These are phyloP conservation scores for Fusarium camptoceras DNA, from an alignment of 2,329 filamentous ascomycete species.

Conservation along the genomic window DNA sequence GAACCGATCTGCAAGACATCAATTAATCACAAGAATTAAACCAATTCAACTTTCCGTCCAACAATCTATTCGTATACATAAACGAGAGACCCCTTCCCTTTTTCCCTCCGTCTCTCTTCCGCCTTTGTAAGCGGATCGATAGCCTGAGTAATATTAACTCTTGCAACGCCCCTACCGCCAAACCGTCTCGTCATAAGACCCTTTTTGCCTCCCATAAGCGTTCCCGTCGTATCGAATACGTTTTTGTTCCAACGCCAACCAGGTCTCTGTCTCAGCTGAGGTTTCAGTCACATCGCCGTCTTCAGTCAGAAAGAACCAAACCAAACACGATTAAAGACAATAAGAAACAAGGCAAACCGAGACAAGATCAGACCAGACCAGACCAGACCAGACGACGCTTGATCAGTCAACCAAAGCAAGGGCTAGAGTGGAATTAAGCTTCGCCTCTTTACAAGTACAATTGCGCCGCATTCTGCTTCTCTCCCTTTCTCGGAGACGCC, in stretches of 20 bases:
- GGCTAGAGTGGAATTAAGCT: conserved; percentile 27
- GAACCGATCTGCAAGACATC: conserved; percentile 34
- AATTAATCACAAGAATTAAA: conserved; percentile 17
- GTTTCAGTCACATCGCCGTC: conserved; percentile 37
- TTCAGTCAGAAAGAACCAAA: conserved; percentile 19
- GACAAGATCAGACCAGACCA: background rate
- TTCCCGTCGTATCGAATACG: conserved; percentile 14
- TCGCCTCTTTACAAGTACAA: conserved; percentile 22
- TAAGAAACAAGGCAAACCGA: conserved; percentile 8
- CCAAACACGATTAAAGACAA: conserved; percentile 17
- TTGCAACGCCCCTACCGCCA: background rate
- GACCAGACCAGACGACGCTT: background rate
- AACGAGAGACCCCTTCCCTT: conserved; percentile 8
- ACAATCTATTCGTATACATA: conserved; percentile 14
- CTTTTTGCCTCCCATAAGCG: conserved; percentile 5
- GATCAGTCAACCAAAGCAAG: conserved; percentile 15
- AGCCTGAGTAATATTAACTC: conserved; percentile 13
- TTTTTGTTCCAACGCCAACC: conserved; percentile 7
- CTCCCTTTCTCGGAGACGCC: conserved; percentile 22
- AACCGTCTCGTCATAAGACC: conserved; percentile 7
- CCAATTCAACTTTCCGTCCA: conserved; percentile 15
- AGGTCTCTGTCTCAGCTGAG: conserved; percentile 31
- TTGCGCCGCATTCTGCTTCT: conserved; percentile 35
- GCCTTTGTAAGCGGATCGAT: conserved; percentile 28
- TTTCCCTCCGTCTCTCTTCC: background rate